Base-by-base conservation (phyloP, 2,329 filamentous ascomycete species). In the Fusarium sp. region DNA sequence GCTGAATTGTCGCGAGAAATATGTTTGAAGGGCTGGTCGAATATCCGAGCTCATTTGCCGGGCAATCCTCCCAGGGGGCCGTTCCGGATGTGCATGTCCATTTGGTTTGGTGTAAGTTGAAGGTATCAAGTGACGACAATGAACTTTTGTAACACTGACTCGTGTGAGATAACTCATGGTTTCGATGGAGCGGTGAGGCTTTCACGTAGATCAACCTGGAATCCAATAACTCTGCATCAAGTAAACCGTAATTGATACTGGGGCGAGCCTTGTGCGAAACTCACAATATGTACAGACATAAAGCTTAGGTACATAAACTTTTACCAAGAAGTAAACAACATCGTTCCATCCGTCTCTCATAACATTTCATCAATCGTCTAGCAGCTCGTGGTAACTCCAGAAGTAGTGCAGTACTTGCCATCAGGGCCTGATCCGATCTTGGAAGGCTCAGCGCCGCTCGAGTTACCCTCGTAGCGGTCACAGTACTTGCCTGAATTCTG, bases 381-480 rank as follows among this genome's bases (percentile, higher is more conserved):
- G 24, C 75, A 77, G 30, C 28, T 50, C 28, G 48, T 63, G 26
- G 64, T 68, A 14, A 64, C 51, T 26, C 69, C 70, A 10, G 54
- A 50, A 28, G 60, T 55, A 22, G 63, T 68, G 58, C 75, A 77
- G 58, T 60, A 77, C 26, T 35, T 64, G 15, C 75, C 75, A 44
- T 77, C 75, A 50, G 71, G 73, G 1, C 75, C 75, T 5, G 75
- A 74, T 38, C 75, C 72, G 45, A 75, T 71, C 69, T 77, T 76
- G n/a, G 44, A 18, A n/a, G 75, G 75, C 62, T 77, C 75, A 47
- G 63, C 51, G 9, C 75, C 75, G 14, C 42, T 66, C 3, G 69
- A 65, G 68, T 77, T 77, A 4, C 75, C 75, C 24, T 62, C 36
- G 56, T 69, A 77, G 31, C 70, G 68, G 18, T 70, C 71, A 39